These are phyloP conservation scores for Tagetes erecta DNA, from an alignment of 129 eudicot genomes.

Conservation along the genomic window DNA sequence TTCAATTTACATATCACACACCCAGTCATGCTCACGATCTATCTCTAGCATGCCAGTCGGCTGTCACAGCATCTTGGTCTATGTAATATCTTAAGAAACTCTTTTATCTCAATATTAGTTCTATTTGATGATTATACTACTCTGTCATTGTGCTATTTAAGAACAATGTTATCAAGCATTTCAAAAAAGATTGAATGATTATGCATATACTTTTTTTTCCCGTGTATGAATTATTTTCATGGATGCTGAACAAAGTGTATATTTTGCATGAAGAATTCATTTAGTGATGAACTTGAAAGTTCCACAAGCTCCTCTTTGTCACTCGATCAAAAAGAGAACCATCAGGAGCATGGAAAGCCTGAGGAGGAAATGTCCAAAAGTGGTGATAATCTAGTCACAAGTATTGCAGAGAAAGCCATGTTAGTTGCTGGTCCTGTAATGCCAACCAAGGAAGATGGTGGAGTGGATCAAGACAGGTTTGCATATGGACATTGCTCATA, in stretches of 20 bases:
- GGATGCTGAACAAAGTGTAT: not conserved
- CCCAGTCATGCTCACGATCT: conserved; percentile 14
- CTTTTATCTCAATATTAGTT: not conserved
- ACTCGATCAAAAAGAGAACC: conserved; percentile 28
- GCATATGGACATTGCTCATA: conserved; percentile 11
- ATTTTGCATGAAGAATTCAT: conserved; percentile 42
- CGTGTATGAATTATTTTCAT: not conserved
- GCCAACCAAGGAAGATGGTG: conserved; percentile 84
- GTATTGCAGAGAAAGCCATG: conserved; percentile 94
- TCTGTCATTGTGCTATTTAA: conserved; percentile 18
- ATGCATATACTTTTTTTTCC: conserved; percentile 13
- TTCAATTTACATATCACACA: conserved; percentile 13
- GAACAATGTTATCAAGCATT: conserved; percentile 5
- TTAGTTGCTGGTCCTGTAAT: conserved; percentile 89
- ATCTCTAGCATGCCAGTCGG: conserved; percentile 16
- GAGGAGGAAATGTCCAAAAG: conserved; percentile 42
- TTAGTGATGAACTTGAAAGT: conserved; percentile 31
- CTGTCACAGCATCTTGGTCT: conserved; percentile 11
- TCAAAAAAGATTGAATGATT: not conserved
- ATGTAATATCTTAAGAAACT: conserved; percentile 3
- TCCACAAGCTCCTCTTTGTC: conserved; percentile 38
- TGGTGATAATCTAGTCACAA: conserved; percentile 56
- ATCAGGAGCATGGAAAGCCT: conserved; percentile 25
- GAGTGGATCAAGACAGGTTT: conserved; percentile 90
- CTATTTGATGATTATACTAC: conserved; percentile 6